Evolutionary conservation across 106 monocot genomes (phyloP).

Genomic region (Alisma plantagoaquatica): DNA sequence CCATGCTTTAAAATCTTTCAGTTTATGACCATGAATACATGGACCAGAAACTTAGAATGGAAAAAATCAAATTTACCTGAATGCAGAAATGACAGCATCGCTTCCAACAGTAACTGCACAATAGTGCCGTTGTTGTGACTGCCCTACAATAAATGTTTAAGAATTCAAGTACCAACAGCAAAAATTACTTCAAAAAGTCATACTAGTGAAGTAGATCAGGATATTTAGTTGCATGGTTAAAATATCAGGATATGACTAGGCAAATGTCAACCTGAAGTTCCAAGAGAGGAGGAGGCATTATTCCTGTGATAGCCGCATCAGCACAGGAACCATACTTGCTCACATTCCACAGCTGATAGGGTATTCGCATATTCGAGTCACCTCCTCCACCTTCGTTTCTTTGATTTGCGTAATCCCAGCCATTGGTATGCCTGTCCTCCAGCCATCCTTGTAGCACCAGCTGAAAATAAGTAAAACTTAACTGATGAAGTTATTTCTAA

Average conservation of each 20-base stretch:
- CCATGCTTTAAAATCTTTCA: no score
- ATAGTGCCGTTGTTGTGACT: conserved; percentile 77
- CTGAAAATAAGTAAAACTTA: no score
- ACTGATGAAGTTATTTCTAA: no score
- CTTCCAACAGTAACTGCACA: conserved; percentile 77
- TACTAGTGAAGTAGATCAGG: no score
- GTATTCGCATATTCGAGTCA: conserved; percentile 33
- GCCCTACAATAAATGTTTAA: conserved; percentile 79
- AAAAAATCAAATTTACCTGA: conserved; percentile 34
- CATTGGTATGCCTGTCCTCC: conserved; percentile 24
- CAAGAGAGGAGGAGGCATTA: conserved; percentile 94
- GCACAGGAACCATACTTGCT: conserved; percentile 64
- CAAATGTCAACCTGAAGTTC: conserved; percentile 64
- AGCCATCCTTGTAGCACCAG: conserved; percentile 44
- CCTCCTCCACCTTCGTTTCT: conserved; percentile 27
- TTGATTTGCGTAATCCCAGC: conserved; percentile 28
- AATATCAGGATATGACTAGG: no score
- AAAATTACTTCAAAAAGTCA: no score
- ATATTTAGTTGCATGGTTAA: no score
- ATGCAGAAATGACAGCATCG: conserved; percentile 87
- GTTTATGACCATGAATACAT: no score
- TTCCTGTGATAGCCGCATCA: conserved; percentile 83
- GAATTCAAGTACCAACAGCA: conserved; percentile 89
- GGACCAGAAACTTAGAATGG: no score
- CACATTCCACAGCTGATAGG: conserved; percentile 79